phyloP scores from a whole-genome alignment of 768 basidiomycete genomes.

The Auriscalpium vulgare region DNA sequence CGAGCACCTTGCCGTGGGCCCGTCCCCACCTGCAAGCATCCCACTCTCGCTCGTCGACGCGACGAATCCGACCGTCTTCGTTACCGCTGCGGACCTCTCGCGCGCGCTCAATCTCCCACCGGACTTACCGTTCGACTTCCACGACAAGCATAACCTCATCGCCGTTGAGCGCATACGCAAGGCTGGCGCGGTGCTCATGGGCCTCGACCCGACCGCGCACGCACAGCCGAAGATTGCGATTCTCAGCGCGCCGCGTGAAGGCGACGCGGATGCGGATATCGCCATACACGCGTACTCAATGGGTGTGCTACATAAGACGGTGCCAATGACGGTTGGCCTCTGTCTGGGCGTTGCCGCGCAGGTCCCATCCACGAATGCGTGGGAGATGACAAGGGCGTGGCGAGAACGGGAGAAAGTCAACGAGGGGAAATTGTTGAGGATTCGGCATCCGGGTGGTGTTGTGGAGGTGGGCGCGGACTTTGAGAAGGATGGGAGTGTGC shows the following conservation, averaged over 20 bases:
- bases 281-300: slow-evolving; percentile 57
- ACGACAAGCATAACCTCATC: slow-evolving; percentile 11
- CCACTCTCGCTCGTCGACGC: slow-evolving; percentile 58
- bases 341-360: slow-evolving; percentile 60
- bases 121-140: slow-evolving; percentile 16
- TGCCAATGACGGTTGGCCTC: slow-evolving; percentile 67
- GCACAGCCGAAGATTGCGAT: slow-evolving; percentile 69
- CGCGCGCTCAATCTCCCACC: slow-evolving; percentile 27
- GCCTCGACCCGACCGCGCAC: slow-evolving; percentile 50
- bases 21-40: slow-evolving; percentile 14
- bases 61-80: slow-evolving; percentile 68
- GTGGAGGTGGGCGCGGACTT: slow-evolving; percentile 62
- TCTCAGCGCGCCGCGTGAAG: slow-evolving; percentile 29
- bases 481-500: slow-evolving; percentile 35
- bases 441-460: slow-evolving; percentile 58
- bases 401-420: background rate
- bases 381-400: slow-evolving; percentile 33
- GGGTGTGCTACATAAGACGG: slow-evolving; percentile 63
- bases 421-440: slow-evolving; percentile 29
- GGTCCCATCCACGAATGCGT: slow-evolving; percentile 45
- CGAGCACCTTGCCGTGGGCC: slow-evolving; percentile 19
- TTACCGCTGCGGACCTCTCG: slow-evolving; percentile 36
- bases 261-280: slow-evolving; percentile 37
- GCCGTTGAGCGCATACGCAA: slow-evolving; percentile 48
- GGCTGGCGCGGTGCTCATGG: slow-evolving; percentile 51